phyloP scores from a whole-genome alignment of 306 rosid species.

The Prunus mongolica region DNA sequence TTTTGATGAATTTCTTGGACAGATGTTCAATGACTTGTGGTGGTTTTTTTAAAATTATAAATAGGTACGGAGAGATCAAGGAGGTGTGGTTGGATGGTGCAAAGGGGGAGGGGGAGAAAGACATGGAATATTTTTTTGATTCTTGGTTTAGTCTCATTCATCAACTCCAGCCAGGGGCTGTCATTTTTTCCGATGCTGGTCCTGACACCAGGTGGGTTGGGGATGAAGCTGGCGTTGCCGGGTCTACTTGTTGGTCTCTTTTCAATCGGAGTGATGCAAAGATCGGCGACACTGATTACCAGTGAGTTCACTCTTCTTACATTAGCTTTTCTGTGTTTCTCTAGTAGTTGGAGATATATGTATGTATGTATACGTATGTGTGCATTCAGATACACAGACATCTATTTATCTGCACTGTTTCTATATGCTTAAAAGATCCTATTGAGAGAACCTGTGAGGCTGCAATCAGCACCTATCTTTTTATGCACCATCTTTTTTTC shows the following conservation, averaged over 20 bases:
- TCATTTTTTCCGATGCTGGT: conserved; percentile 76
- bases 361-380: too few relatives aligned
- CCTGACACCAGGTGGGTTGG: conserved; percentile 93
- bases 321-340: background rate
- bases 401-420: background rate
- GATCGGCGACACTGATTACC: conserved; percentile 40
- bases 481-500: background rate
- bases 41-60: conserved; percentile 4
- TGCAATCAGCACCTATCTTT: background rate
- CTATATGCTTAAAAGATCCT: background rate
- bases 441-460: background rate
- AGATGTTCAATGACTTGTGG: background rate
- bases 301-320: conserved; percentile 51
- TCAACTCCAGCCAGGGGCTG: conserved; percentile 80
- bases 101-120: conserved; percentile 70
- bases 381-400: background rate
- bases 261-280: conserved; percentile 44
- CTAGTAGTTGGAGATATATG: background rate
- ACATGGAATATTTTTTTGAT: conserved; percentile 68
- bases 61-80: conserved; percentile 69
- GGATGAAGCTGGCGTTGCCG: conserved; percentile 61
- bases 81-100: conserved; percentile 86
- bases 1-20: background rate
- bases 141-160: conserved; percentile 76
- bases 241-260: conserved; percentile 83